These are phyloP conservation scores for Podila verticillata DNA, from an alignment of 192 early-diverging fungal species.

Conservation along the genomic window DNA sequence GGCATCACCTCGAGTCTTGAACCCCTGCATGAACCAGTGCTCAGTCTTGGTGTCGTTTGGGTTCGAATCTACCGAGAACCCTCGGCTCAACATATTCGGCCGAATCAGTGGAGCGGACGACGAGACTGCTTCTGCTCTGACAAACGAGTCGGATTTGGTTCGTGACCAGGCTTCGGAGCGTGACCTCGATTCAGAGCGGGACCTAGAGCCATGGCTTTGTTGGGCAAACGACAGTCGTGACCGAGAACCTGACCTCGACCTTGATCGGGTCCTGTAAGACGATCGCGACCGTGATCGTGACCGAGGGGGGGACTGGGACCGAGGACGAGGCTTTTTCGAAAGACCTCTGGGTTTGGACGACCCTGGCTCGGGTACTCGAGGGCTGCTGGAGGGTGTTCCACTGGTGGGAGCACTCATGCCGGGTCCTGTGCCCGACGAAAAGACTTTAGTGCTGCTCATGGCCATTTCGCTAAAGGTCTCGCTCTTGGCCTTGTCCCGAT, in stretches of 20 bases:
- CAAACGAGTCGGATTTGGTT: slow-evolving; percentile 12
- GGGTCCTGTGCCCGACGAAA: background rate
- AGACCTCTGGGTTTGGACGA: background rate
- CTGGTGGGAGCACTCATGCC: slow-evolving; percentile 1
- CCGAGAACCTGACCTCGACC: slow-evolving; percentile 15
- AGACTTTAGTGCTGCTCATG: slow-evolving; percentile 1
- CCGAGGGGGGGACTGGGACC: background rate
- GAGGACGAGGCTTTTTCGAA: too few relatives aligned
- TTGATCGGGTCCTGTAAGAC: background rate
- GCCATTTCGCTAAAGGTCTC: slow-evolving; percentile 31
- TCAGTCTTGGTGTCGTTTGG: slow-evolving; percentile 9
- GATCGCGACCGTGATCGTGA: background rate
- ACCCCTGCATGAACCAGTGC: background rate
- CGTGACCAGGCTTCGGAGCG: slow-evolving; percentile 22
- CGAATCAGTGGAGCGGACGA: slow-evolving; percentile 5
- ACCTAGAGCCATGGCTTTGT: background rate
- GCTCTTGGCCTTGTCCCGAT: slow-evolving; percentile 6
- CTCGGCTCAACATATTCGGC: slow-evolving; percentile 26
- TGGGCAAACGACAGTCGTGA: slow-evolving; percentile 7
- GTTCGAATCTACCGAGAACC: slow-evolving; percentile 38
- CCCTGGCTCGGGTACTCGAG: background rate
- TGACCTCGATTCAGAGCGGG: slow-evolving; percentile 23
- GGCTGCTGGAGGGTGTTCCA: background rate
- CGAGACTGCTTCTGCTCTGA: slow-evolving; percentile 3
- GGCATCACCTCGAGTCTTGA: background rate